Evolutionary conservation across 805 yeast genomes (phyloP), one percentile per base, ranked within the genome.

Genomic region (Saturnispora besseyi): DNA sequence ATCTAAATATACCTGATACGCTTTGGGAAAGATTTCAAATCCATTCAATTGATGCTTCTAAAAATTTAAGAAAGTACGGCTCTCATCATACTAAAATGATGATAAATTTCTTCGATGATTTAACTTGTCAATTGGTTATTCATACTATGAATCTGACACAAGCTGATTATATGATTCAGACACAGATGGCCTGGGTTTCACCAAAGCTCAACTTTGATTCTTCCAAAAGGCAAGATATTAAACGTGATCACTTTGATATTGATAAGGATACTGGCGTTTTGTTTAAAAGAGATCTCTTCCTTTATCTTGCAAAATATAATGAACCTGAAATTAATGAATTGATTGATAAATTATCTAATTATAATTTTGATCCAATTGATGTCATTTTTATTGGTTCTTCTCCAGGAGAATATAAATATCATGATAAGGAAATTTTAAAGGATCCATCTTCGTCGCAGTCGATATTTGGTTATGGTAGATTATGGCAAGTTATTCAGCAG

Each of bases 71-170:
- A 0, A 71, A 65, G 18, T 75, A 54, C 56, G 64, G 77, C 0
- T 68, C 74, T 3, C 89, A 84, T 61, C 91, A 84, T 60, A 73
- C 87, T 1, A 84, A 84, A 59, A 65, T 83, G 75, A 78, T 83
- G 71, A 65, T 84, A 12, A 82, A 82, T 57, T 66, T 74, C 51
- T 79, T 70, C 57, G 59, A 59, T 2, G 77, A 76, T 53, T 67
- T 65, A 15, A 62, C 73, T 0, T 62, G 73, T 31, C 80, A 77
- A 57, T 61, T 84, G 0, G 77, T 77, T 22, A 65, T 83, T 24
- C 77, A 82, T 61, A 77, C 87, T 1, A 73, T 77, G 60, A 84
- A 84, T 61, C 59, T 82, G 48, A 78, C 82, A 0, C 61, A 62
- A 33, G 59, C 73, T 0, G 90, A 84, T 61, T 73, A 78, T 46